A percentile compares a stretch with the other conserved stretches of the same genome.
These are phyloP conservation scores for Myriosclerotinia curreyana DNA, from an alignment of 2,329 filamentous ascomycete genomes.

Conservation along the genomic window DNA sequence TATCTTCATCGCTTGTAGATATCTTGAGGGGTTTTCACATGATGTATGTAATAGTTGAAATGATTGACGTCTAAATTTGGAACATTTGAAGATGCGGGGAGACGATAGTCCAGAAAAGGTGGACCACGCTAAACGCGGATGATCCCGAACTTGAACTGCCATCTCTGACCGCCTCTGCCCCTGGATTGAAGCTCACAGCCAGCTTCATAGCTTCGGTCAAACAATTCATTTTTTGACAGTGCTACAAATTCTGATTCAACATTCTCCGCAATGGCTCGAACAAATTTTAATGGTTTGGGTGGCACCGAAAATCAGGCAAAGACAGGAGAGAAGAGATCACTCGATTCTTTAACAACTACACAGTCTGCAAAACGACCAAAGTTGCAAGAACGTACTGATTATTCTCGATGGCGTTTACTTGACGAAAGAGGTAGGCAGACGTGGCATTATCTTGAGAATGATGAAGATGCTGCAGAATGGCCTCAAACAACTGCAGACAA, in stretches of 20 bases:
- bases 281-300: neutral
- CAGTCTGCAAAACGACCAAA: slow-evolving; percentile 45
- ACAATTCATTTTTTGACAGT: too few species aligned
- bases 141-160: neutral
- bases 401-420: slow-evolving; percentile 76
- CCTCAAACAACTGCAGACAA: slow-evolving; percentile 88
- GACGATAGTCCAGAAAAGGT: neutral
- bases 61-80: neutral
- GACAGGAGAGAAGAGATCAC: slow-evolving; percentile 28
- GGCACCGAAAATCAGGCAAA: slow-evolving; percentile 10
- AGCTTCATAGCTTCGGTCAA: too few species aligned
- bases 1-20: neutral
- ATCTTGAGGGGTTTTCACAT: neutral
- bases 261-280: neutral
- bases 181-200: neutral
- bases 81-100: slow-evolving; percentile 4
- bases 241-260: neutral
- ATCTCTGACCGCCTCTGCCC: neutral
- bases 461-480: slow-evolving; percentile 69
- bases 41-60: neutral
- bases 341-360: slow-evolving; percentile 22
- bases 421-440: slow-evolving; percentile 84
- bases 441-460: slow-evolving; percentile 85
- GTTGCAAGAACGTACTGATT: slow-evolving; percentile 66
- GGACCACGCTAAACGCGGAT: neutral